phyloP scores from a whole-genome alignment of 352 stramenopile species.

The Phytophthora fragariaefolia region DNA sequence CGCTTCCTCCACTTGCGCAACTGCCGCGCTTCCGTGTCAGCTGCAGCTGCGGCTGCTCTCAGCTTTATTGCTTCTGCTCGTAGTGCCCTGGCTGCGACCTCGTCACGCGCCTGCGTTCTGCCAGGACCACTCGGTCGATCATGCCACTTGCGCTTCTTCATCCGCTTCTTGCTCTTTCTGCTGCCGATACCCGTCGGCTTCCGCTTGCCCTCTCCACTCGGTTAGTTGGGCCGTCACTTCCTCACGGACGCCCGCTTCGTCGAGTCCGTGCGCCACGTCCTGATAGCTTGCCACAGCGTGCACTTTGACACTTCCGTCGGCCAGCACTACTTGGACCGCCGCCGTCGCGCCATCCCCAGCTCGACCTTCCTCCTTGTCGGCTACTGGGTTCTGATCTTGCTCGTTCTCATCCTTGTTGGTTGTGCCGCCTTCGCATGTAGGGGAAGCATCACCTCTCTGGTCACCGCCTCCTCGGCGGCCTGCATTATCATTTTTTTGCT shows the following conservation, averaged over 20 bases:
- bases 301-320: background rate
- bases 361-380: too few relatives aligned
- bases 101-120: background rate
- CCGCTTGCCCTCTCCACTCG: background rate
- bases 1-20: background rate
- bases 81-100: background rate
- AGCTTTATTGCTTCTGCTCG: background rate
- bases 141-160: background rate
- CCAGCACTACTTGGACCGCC: background rate
- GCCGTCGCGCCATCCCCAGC: background rate
- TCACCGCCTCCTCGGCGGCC: too few relatives aligned
- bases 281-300: background rate
- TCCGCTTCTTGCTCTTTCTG: background rate
- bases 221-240: background rate
- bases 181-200: background rate
- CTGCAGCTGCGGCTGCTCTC: background rate
- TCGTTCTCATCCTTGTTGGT: too few relatives aligned
- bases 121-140: background rate
- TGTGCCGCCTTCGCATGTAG: too few relatives aligned
- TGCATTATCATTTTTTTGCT: too few relatives aligned
- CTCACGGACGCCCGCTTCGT: background rate
- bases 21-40: background rate
- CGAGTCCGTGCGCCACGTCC: too few relatives aligned
- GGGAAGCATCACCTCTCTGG: too few relatives aligned
- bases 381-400: too few relatives aligned